Evolutionary conservation across 176 grass and related monocot genomes (phyloP), one percentile per base, ranked within the genome.

Genomic region (Aegilops speltoides): DNA sequence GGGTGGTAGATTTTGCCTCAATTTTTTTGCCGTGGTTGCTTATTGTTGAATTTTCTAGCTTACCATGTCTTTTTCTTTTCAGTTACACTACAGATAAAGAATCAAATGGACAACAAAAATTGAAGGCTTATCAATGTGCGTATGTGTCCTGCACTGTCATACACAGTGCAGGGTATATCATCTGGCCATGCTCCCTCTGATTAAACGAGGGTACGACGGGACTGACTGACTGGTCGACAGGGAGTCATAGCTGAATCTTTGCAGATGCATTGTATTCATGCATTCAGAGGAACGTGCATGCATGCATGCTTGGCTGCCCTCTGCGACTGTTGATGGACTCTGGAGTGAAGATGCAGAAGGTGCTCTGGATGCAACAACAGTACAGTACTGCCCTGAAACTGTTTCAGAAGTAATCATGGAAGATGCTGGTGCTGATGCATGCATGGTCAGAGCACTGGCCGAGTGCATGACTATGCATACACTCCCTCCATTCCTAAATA

Each of bases 81-180:
- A 17, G 11, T 24, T 29, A 52, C 46, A 76, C 6, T 17, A 6
- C 13, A 74, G 23, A 52, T 26, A 3, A 15, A 67, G 41, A 38
- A 29, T 9, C 24, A 24, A 64, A 17, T 64, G 59, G 24, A 19
- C 36, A 80, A 12, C 36, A 7, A 15, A 40, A 52, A 48, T 29
- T 48, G 12, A 56, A 77, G 26, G 16, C 74, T 7, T 32, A 7
- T 33, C 17, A 76, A 50, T 23, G 34, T 11, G 48, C 15, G 57
- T 76, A 22, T 11, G 56, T 34, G 43, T 50, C 22, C 56, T 64
- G 41, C 19, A 48, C 33, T 75, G 20, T 22, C 48, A 40, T 26
- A 19, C 75, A 89, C 87, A 84, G 82, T 79, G 52, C n/a, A 31
- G 15, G 10, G 87, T 84, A 28, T 72, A 29, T 83, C 43, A 52